Evolutionary conservation across 495 filamentous ascomycete genomes (phyloP), one percentile per base, ranked within the genome.

Genomic region (Aspergillus nidulans): DNA sequence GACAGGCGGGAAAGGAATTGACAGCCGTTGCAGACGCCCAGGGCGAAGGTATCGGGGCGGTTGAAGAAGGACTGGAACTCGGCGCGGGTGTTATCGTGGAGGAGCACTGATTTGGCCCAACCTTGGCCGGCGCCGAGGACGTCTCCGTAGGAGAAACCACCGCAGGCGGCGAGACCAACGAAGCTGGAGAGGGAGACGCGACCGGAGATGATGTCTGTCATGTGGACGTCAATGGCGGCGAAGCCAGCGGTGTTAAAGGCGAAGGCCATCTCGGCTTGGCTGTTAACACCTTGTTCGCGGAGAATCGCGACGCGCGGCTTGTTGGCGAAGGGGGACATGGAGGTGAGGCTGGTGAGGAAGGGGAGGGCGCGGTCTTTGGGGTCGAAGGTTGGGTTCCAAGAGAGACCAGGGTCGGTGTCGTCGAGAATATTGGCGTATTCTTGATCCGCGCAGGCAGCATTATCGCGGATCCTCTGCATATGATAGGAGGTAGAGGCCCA

Each of bases 21-120:
- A 61, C 94, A 97, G 43, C 94, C 94, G 68, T 98, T 98, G 81
- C 94, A 97, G 21, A 97, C 92, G 48, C 95, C 94, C 1, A 98
- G 80, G 7, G 89, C 82, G 71, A 98, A 98, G 8, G 94, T 97
- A 59, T 96, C 88, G 30, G 83, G 81, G 32, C 95, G 82, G 64
- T 86, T 81, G 71, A 98, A 97, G 83, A 98, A 98, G 7, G 67
- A 65, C 59, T 87, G 71, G 73, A 97, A 95, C 60, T 92, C 85
- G 43, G 72, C 74, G 26, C 91, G 83, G 3, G 88, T 85, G 53
- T 85, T 83, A 19, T 86, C 79, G 71, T 96, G 88, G 58, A 92
- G 79, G 6, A 96, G 81, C 34, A 97, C 91, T 4, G 87, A 91
- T 67, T 92, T 91, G n/a, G 95, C 91, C 94, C 94, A 98, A 45